These are phyloP conservation scores for Medicago ruthenica DNA, from an alignment of 306 rosid species.

Conservation along the genomic window DNA sequence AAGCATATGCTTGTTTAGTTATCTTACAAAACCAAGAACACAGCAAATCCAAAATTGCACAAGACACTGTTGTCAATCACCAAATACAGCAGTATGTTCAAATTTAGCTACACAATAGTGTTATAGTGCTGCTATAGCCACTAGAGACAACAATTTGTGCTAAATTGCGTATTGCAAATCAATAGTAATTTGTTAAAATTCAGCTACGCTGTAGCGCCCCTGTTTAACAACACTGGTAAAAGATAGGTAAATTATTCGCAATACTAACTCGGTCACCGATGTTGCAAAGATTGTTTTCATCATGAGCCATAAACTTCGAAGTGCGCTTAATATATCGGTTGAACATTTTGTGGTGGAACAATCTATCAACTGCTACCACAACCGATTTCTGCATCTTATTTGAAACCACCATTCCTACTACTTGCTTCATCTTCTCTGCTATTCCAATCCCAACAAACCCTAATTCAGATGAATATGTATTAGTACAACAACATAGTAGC, in stretches of 20 bases:
- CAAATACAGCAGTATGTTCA: not conserved
- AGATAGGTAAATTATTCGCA: not conserved
- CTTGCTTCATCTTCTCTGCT: constrained; percentile 71
- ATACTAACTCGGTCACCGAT: constrained; percentile 75
- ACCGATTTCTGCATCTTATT: constrained; percentile 99
- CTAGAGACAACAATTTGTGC: not conserved
- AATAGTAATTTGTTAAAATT: too few relatives aligned
- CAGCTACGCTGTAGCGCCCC: not conserved
- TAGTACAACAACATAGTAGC: not conserved
- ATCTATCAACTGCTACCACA: constrained; percentile 88
- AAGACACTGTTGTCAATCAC: not conserved
- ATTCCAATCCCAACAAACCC: constrained; percentile 29
- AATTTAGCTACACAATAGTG: not conserved
- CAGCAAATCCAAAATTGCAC: not conserved
- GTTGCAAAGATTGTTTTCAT: constrained; percentile 68
- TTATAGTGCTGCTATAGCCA: not conserved
- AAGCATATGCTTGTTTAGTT: not conserved
- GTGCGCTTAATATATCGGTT: constrained; percentile 88
- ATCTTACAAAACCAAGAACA: constrained; percentile 27
- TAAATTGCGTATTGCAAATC: too few relatives aligned
- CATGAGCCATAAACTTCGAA: constrained; percentile 96
- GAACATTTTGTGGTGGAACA: constrained; percentile 69
- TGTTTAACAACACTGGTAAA: not conserved
- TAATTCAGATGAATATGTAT: constrained; percentile 30
- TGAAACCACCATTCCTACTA: constrained; percentile 88